phyloP scores from a whole-genome alignment of 2,329 filamentous ascomycete genomes.

The Xylaria sp. region DNA sequence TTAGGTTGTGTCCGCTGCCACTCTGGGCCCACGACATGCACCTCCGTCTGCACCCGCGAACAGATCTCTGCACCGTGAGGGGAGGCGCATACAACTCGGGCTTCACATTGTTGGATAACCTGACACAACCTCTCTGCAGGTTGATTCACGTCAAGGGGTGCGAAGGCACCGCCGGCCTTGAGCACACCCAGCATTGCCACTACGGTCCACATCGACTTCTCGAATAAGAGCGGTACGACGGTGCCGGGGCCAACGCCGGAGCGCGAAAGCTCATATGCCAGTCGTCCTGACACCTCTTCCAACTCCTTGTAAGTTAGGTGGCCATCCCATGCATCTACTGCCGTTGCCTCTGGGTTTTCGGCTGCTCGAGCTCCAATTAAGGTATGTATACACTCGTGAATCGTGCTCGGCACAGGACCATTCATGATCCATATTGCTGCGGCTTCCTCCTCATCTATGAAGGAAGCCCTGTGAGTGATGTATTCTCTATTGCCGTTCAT shows the following conservation, averaged over 20 bases:
- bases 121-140: background rate
- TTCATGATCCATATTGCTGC: constrained; percentile 18
- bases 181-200: constrained; percentile 5
- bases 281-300: background rate
- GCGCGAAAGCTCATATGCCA: background rate
- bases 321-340: constrained; percentile 19
- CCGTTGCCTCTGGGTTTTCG: background rate
- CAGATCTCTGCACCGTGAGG: background rate
- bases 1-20: background rate
- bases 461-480: background rate
- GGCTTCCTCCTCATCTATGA: constrained; percentile 2
- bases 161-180: constrained; percentile 3
- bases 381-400: constrained; percentile 17
- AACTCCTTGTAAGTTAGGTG: constrained; percentile 13
- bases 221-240: constrained; percentile 3
- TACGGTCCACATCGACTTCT: constrained; percentile 15
- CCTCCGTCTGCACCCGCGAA: background rate
- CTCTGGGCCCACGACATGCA: background rate
- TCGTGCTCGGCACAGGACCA: constrained; percentile 1
- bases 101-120: background rate
- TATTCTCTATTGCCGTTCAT: constrained; percentile 7
- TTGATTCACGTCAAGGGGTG: background rate
- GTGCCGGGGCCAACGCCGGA: constrained; percentile 3
- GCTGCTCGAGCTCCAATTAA: constrained; percentile 6
- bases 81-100: background rate